phyloP scores from a whole-genome alignment of 2,329 filamentous ascomycete species.

The Arachnomyces sp. region DNA sequence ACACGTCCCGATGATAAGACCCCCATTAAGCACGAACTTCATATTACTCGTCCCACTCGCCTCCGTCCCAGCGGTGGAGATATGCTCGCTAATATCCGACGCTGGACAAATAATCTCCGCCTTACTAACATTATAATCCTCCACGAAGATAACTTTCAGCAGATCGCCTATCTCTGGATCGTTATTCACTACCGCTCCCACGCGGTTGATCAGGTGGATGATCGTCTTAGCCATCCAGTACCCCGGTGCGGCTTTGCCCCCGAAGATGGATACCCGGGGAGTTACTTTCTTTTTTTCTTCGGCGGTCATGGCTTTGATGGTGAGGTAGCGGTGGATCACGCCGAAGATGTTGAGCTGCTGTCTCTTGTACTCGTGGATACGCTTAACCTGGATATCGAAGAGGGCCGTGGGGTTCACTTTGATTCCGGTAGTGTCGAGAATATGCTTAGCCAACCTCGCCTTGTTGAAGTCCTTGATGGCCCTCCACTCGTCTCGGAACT shows the following conservation, averaged over 20 bases:
- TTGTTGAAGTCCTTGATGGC: conserved; percentile 98
- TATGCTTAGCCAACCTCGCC: conserved; percentile 80
- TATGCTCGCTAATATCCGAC: conserved; percentile 95
- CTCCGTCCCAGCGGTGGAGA: conserved; percentile 94
- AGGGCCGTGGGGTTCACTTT: conserved; percentile 78
- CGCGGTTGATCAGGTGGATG: conserved; percentile 91
- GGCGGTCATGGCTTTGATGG: conserved; percentile 73
- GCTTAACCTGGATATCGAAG: conserved; percentile 97
- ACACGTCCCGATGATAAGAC: conserved; percentile 93
- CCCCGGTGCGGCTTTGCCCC: conserved; percentile 92
- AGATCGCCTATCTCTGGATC: conserved; percentile 87
- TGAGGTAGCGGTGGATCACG: conserved; percentile 87
- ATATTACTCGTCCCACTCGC: conserved; percentile 89
- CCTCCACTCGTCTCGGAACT: conserved; percentile 88
- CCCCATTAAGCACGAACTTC: conserved; percentile 98
- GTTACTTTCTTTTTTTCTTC: conserved; percentile 80
- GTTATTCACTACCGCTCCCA: conserved; percentile 82
- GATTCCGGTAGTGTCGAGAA: conserved; percentile 71
- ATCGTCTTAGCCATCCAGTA: conserved; percentile 99
- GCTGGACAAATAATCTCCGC: conserved; percentile 93
- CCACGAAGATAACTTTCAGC: conserved; percentile 92
- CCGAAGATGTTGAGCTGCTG: conserved; percentile 99
- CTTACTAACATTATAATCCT: conserved; percentile 99
- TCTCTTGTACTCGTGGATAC: conserved; percentile 98
- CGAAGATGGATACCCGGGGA: conserved; percentile 89